These are phyloP conservation scores for Colletotrichum lini DNA, from an alignment of 2,329 filamentous ascomycete genomes.

Conservation along the genomic window DNA sequence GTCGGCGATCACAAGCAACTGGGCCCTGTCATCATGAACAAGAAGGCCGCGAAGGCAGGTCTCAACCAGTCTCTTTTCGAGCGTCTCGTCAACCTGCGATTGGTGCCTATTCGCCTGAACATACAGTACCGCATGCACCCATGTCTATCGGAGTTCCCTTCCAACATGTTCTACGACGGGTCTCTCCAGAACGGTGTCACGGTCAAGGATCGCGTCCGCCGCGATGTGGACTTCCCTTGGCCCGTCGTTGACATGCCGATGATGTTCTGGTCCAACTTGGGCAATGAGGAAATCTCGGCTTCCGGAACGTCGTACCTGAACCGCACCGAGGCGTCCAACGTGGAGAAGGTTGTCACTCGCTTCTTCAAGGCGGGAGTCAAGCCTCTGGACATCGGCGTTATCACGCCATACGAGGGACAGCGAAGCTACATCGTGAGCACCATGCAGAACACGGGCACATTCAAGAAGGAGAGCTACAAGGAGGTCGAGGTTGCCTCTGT, in stretches of 20 bases:
- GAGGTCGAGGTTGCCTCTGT: conserved; percentile 98
- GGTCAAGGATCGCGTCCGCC: conserved; percentile 86
- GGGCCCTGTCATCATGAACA: conserved; percentile 99
- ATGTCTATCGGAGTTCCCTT: conserved; percentile 95
- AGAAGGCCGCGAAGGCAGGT: conserved; percentile 98
- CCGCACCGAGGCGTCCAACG: conserved; percentile 95
- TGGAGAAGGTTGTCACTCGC: conserved; percentile 97
- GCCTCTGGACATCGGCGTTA: conserved; percentile 93
- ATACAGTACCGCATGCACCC: conserved; percentile 99
- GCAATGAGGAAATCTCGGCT: conserved; percentile 97
- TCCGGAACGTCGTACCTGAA: conserved; percentile 99
- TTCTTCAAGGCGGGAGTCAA: conserved; percentile 99
- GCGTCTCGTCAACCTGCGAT: conserved; percentile 91
- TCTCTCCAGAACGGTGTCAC: conserved; percentile 97
- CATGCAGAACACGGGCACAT: conserved; percentile 98
- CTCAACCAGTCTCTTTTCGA: conserved; percentile 99
- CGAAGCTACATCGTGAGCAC: conserved; percentile 98
- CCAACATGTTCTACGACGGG: conserved; percentile 99
- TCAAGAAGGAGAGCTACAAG: conserved; percentile 99
- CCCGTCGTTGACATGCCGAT: conserved; percentile 93
- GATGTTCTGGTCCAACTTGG: conserved; percentile 99
- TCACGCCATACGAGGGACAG: conserved; percentile 98
- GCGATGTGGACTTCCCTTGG: conserved; percentile 98
- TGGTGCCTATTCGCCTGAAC: conserved; percentile 91
- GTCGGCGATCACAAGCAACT: conserved; percentile 99